Evolutionary conservation across 2,329 filamentous ascomycete species (phyloP), one percentile per base, ranked within the genome.

Genomic region (Parafenestella ontariensis): DNA sequence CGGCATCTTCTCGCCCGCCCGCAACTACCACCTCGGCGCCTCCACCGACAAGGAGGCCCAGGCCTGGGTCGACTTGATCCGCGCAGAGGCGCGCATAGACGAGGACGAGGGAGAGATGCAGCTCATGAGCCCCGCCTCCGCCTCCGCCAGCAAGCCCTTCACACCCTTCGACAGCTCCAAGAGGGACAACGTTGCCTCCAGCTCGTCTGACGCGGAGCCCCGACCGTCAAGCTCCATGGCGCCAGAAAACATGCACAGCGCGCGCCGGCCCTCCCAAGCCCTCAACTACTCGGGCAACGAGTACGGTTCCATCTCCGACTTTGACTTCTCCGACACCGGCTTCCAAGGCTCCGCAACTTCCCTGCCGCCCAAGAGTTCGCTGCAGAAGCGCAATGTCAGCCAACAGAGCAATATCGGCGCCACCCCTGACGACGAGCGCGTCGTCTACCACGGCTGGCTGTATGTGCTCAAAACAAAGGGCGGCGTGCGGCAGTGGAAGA

Each of bases 381-480:
- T 46, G 39, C 59, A 58, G 23, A 65, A 67, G 41, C 82, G 85
- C 41, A 90, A 88, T 48, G 71, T 80, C 8, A 89, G 86, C 72
- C 88, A 91, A 67, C 75, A 83, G 46, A 89, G 87, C 65, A 85
- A 78, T 26, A 52, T 77, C 24, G 78, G 76, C 36, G 59, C 63
- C 13, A 65, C 61, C 1, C 71, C 72, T 2, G 91, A 95, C 59
- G 87, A 89, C 0, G 93, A 96, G 73, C 89, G 93, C 23, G 89
- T 98, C n/a, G 85, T 98, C 40, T 96, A 91, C 84, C 92, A 98
- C 72, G 93, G 94, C 46, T 93, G 92, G 83, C 85, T 98, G 28
- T 90, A 91, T 75, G 87, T 92, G 58, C 84, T 97, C 52, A 92
- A 91, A 66, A 90, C 88, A 58, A 93, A 92, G 68, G 84, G 89